Evolutionary conservation across 306 rosid species (phyloP), one percentile per base, ranked within the genome.

Genomic region (Quercus aquifolioides): DNA sequence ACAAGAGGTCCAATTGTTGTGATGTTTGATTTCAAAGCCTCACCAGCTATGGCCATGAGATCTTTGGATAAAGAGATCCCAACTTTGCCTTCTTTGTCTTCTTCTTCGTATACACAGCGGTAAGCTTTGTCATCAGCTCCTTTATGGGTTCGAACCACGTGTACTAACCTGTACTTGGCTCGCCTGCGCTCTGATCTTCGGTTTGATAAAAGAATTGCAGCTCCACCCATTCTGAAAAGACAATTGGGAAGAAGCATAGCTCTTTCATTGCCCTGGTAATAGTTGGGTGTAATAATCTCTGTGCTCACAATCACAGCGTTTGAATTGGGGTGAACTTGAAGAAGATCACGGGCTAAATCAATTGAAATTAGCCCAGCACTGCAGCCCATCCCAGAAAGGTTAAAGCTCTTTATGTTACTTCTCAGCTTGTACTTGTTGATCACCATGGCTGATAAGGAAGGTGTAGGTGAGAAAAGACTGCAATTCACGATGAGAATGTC

Each of bases 41-140:
- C 99, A 1, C 99, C 99, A 6, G 99, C 99, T 3, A 95, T 95
- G 0, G 99, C 99, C 99, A 95, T 95, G 2, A 95, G 98, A 41
- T 95, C 99, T 17, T 95, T 95, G 0, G 87, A 83, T 1, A 95
- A 89, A 0, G 92, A 85, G 58, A 93, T 95, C 3, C 99, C 99
- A 0, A 95, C 98, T 5, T 95, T 95, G 3, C 99, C 94, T 20
- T 93, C 99, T 73, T 41, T 81, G 71, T 95, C 99, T 28, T 95
- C 92, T 13, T 95, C 92, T 9, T 95, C 98, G 49, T 69, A 95
- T 3, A 95, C 99, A 33, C 99, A 95, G 3, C 89, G 69, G 43
- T 13, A 93, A 0, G 99, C 98, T 74, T 93, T 95, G 81, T 93
- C 97, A 33, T 95, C 99, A 0, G 81, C 87, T 3, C 98, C 98